Base-by-base conservation (phyloP, 129 eudicot species). In the Scalesia atractyloides region DNA sequence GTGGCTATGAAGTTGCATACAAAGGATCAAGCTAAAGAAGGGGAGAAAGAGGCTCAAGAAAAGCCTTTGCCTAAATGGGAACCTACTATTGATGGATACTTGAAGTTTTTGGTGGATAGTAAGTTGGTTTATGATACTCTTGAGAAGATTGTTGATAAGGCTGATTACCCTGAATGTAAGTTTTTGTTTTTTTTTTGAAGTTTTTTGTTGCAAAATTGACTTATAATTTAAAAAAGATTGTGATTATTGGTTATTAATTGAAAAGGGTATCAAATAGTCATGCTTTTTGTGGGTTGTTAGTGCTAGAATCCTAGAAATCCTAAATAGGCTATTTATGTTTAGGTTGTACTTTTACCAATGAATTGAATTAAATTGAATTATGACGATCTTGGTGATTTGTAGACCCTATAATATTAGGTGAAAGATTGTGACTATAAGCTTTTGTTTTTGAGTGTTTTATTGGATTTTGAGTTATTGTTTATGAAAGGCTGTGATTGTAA, bases 1-100 rank as follows among this genome's bases (percentile, higher is more conserved):
- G 97, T 94, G 80, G 98, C 98, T 30, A 94, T 94, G 98, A 94
- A 84, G 69, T 66, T 94, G 83, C 98, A 94, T 74, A 88, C 98
- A 0, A 94, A 52, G 68, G 98, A 94, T 64, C 98, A 94, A 72
- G 82, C 98, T 4, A 94, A 83, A 78, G 98, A 94, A 54, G 98
- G 98, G 4, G 98, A 90, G 70, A 94, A 83, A 75, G 96, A 86
- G 80, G 83, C 96, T 20, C 81, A 82, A 58, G 93, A 83, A 3
- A 81, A 83, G 24, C 95, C 98, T 66, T 69, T 91, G 84, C 89
- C 96, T 39, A 88, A 83, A 52, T 94, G 98, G 98, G 97, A 90
- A 51, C 96, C 97, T 13, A 64, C 64, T 15, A 30, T 94, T 79
- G 91, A 90, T 17, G 98, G 98, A 4, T 94, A 94, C 48, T 84